A percentile compares a stretch with the other conserved stretches of the same genome.
Evolutionary conservation across 1,284 basidiomycete species (phyloP).

Genomic region (Ganoderma sinense): DNA sequence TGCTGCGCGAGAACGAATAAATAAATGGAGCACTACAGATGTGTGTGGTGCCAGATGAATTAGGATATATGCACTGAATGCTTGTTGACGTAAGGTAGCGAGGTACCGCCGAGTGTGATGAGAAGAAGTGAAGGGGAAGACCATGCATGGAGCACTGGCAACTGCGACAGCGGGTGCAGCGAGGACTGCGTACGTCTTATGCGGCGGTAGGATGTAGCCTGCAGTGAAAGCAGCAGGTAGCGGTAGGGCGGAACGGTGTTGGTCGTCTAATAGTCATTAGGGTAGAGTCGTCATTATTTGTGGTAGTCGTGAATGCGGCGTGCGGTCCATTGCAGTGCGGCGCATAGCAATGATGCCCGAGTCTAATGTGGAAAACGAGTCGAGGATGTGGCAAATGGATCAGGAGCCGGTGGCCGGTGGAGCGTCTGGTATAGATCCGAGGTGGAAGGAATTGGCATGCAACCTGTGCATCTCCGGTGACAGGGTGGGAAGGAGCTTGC

Average conservation of each 20-base stretch:
- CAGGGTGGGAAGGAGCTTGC: background rate
- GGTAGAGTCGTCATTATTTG: conserved; percentile 24
- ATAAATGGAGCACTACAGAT: conserved; percentile 25
- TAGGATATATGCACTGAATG: conserved; percentile 34
- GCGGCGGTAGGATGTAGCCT: background rate
- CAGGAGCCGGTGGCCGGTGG: background rate
- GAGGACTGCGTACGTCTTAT: background rate
- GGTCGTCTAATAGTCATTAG: conserved; percentile 29
- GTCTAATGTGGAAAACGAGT: conserved; percentile 24
- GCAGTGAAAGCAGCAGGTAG: background rate
- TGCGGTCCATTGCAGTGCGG: conserved; percentile 7
- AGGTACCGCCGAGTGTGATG: background rate
- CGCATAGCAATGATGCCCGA: conserved; percentile 12
- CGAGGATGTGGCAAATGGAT: conserved; percentile 1
- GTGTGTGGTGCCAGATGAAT: conserved; percentile 11
- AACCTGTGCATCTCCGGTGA: background rate
- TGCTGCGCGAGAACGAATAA: conserved; percentile 16
- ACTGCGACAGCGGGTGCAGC: background rate
- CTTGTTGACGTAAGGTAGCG: conserved; percentile 19
- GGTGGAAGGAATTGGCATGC: conserved; percentile 1
- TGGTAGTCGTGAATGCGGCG: conserved; percentile 18
- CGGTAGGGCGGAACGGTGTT: background rate
- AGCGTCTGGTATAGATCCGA: background rate
- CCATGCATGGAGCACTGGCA: background rate
- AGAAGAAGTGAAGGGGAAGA: background rate